phyloP scores from a whole-genome alignment of 345 rosid genomes.

The Eucalyptus pauciflora region DNA sequence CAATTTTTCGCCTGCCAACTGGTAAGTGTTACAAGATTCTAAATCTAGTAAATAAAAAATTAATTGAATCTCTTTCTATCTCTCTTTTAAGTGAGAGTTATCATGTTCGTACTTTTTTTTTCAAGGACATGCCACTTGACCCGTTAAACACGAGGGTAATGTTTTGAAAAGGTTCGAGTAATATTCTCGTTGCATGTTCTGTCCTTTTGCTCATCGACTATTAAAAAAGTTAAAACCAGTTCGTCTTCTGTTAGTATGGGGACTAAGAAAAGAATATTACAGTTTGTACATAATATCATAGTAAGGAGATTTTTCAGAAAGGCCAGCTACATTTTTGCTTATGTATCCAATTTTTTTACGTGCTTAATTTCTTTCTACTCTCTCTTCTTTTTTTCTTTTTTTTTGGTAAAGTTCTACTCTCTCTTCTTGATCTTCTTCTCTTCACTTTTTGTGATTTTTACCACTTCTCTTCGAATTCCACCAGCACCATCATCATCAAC shows the following conservation, averaged over 20 bases:
- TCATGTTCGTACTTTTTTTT: background rate
- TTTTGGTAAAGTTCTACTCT: background rate
- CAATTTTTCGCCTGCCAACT: background rate
- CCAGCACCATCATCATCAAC: background rate
- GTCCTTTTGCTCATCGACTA: background rate
- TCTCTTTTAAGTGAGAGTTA: background rate
- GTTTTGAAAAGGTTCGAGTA: background rate
- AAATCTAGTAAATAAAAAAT: background rate
- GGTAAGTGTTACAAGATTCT: background rate
- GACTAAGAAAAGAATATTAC: background rate
- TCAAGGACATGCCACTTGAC: background rate
- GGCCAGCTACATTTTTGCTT: too few species aligned
- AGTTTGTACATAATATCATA: background rate
- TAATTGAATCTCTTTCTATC: background rate
- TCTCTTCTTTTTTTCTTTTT: too few species aligned
- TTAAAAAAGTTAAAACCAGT: background rate
- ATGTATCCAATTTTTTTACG: too few species aligned
- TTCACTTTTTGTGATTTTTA: background rate
- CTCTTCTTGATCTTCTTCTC: background rate
- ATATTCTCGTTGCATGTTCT: background rate
- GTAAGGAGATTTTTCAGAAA: background rate
- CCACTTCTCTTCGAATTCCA: background rate
- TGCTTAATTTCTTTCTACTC: too few species aligned
- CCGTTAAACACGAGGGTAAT: background rate
- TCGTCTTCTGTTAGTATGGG: background rate